Conservation (phyloP, 768 basidiomycete species). For the Xerocomus potaroensis region DNA sequence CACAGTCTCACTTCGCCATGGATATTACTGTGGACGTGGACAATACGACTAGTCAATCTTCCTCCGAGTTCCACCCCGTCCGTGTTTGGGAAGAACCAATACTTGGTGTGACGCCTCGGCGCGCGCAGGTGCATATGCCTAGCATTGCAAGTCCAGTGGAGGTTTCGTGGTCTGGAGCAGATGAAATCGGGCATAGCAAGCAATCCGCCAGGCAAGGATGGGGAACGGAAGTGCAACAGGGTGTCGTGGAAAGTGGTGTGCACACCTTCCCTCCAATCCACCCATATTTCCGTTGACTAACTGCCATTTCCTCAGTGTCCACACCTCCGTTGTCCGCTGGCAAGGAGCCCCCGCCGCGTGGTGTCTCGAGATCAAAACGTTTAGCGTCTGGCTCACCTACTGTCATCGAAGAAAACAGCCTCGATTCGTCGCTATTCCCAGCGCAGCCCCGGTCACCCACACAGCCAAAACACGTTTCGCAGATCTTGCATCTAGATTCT, state of each 20-base stretch:
- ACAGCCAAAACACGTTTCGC: neutral
- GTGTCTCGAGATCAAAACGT: neutral
- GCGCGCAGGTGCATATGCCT: slow-evolving; percentile 4
- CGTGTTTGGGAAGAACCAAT: slow-evolving; percentile 27
- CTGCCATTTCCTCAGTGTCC: neutral
- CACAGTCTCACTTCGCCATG: slow-evolving; percentile 2
- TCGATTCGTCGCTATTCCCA: neutral
- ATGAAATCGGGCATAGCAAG: neutral
- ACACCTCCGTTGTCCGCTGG: neutral
- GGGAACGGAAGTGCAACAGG: neutral
- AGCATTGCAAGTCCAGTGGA: neutral
- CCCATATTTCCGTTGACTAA: slow-evolving; percentile 8
- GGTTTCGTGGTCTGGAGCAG: neutral
- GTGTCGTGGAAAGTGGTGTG: slow-evolving; percentile 10
- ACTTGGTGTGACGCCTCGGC: slow-evolving; percentile 9
- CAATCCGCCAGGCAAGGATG: neutral
- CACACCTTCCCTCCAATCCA: neutral
- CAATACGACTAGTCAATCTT: neutral
- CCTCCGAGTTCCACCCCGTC: slow-evolving; percentile 19
- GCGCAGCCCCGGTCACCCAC: neutral
- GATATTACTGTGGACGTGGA: neutral
- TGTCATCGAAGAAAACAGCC: neutral
- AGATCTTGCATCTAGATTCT: neutral
- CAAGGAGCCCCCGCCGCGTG: neutral
- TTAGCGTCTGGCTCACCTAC: neutral